These are phyloP conservation scores for Phytomonas sp. DNA, from an alignment of 208 protist species.

Conservation along the genomic window DNA sequence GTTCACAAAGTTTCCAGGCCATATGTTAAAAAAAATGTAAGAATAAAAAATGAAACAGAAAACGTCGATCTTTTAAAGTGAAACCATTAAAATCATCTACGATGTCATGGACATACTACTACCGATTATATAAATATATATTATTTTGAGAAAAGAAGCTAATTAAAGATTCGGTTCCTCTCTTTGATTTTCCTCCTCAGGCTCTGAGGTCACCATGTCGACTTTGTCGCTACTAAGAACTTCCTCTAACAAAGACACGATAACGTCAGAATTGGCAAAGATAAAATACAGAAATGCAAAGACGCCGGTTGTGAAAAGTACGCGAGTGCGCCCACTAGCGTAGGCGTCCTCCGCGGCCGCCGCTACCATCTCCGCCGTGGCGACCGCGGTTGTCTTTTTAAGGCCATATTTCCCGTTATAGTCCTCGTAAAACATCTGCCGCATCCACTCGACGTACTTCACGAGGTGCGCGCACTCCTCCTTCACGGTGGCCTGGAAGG, in stretches of 20 bases:
- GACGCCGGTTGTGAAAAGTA: constrained; percentile 40
- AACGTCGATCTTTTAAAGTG: neutral
- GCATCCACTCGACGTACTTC: constrained; percentile 66
- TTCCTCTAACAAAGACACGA: constrained; percentile 28
- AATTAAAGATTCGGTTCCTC: neutral
- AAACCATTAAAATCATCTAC: neutral
- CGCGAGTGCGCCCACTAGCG: constrained; percentile 33
- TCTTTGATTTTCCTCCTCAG: neutral
- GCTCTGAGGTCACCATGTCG: neutral
- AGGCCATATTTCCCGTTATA: constrained; percentile 65
- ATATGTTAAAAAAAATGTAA: neutral
- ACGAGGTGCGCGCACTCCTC: constrained; percentile 48
- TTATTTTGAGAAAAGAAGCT: neutral
- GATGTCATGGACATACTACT: neutral
- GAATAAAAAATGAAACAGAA: neutral
- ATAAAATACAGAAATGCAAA: constrained; percentile 66
- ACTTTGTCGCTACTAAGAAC: neutral
- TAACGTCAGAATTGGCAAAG: constrained; percentile 48
- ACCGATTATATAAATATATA: neutral
- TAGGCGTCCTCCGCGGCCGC: constrained; percentile 36
- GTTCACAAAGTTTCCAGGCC: neutral
- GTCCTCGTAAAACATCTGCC: constrained; percentile 67
- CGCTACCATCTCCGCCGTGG: constrained; percentile 5
- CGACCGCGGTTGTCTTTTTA: constrained; percentile 15
- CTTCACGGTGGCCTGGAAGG: constrained; percentile 34